Evolutionary conservation across 169 alveolate genomes (phyloP).

Genomic region (Eimeria necatrix): DNA sequence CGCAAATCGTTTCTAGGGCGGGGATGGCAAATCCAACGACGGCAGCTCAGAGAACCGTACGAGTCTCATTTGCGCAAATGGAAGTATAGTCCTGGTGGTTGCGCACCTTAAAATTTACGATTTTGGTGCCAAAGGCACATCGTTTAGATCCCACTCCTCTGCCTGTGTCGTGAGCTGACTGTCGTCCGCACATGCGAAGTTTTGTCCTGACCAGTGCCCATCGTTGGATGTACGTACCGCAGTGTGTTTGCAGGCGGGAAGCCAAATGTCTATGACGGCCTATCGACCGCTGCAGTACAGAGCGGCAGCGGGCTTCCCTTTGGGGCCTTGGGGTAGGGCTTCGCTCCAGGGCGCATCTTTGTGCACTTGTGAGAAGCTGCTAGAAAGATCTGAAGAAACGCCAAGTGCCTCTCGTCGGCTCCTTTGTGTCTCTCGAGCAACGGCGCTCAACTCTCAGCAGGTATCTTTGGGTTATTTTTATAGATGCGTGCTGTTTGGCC

Average conservation of each 20-base stretch:
- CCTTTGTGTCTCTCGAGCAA: slow-evolving; percentile 41
- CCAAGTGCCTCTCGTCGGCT: neutral
- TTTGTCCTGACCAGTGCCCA: too few species aligned
- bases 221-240: too few species aligned
- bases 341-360: slow-evolving; percentile 30
- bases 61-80: too few species aligned
- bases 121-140: too few species aligned
- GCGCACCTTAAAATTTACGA: too few species aligned
- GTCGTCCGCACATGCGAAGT: too few species aligned
- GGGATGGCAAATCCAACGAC: too few species aligned
- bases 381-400: neutral
- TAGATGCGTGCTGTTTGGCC: neutral
- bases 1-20: too few species aligned
- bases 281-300: slow-evolving; percentile 51
- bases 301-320: slow-evolving; percentile 17
- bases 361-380: slow-evolving; percentile 41
- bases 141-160: too few species aligned
- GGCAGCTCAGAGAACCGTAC: too few species aligned
- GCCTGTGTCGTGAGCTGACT: too few species aligned
- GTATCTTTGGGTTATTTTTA: neutral
- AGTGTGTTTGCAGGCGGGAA: slow-evolving; percentile 14
- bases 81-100: too few species aligned
- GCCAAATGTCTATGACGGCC: slow-evolving; percentile 37
- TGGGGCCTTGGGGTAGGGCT: slow-evolving; percentile 63
- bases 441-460: slow-evolving; percentile 28